Base-by-base conservation (phyloP, 805 yeast genomes). In the Candida ipomoeae region DNA sequence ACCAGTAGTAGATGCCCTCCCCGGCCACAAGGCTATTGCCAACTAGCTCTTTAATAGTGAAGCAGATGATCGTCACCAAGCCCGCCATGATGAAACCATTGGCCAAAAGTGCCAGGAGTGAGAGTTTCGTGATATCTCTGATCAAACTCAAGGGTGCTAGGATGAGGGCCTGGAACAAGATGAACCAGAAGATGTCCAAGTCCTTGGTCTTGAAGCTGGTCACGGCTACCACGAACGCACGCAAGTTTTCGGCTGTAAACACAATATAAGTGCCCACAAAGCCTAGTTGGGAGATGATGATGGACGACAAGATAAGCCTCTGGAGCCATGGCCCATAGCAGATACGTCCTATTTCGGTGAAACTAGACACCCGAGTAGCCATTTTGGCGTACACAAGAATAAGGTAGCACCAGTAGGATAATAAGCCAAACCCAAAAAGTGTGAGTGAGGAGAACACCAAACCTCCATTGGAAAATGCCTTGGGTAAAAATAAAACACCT, bases 181-280 rank as follows among this genome's bases (percentile, higher is more conserved):
- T 83, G 54, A 83, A 71, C 71, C 73, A 70, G 11, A 57, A 38
- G 20, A 64, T 60, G 40, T 68, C 63, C 10, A 73, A 69, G 17
- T 79, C 68, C 7, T 75, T 64, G 1, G 76, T 51, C 3, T 74
- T 60, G 10, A 65, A 53, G 3, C 70, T 67, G n/a, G 81, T 70
- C 1, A 82, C 74, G 59, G 82, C 83, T 5, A 60, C 59, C 2
- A 80, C 49, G 60, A 87, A 86, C 0, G 92, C 90, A 38, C 75
- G 70, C 31, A 87, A 59, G 62, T 87, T 87, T 53, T 85, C 86
- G 1, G 88, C 81, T 0, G 92, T 85, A 66, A 87, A 87, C 1
- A 87, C 87, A 56, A 85, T 83, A 63, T 87, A 87, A 0, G 94
- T 89, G 14, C 88, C 88, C 8, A 85, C 86, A 62, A 87, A 87